These are phyloP conservation scores for Epichloe sylvatica DNA, from an alignment of 2,329 filamentous ascomycete species.

Conservation along the genomic window DNA sequence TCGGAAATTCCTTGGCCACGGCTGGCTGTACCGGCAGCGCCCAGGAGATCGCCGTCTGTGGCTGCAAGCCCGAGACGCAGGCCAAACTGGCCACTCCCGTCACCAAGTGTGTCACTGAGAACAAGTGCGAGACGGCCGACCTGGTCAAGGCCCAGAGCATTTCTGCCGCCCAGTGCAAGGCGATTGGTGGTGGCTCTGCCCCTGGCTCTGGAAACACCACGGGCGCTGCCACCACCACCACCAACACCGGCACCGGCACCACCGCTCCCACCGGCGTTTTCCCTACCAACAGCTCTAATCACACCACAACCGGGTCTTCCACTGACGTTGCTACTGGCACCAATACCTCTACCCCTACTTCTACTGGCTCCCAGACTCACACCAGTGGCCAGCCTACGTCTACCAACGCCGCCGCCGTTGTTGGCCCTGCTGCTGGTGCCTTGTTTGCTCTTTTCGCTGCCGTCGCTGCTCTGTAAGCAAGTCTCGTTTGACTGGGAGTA, in stretches of 20 bases:
- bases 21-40: conserved; percentile 1
- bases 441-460: conserved; percentile 19
- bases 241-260: neutral
- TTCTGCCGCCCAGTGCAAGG: conserved; percentile 17
- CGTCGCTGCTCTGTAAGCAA: conserved; percentile 19
- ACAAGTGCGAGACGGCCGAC: conserved; percentile 19
- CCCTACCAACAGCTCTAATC: neutral
- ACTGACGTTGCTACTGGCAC: neutral
- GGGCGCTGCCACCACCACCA: conserved; percentile 1
- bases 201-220: neutral
- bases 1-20: conserved; percentile 20
- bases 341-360: neutral
- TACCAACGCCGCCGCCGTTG: conserved; percentile 1
- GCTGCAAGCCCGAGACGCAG: conserved; percentile 25
- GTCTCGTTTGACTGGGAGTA: neutral
- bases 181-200: conserved; percentile 3
- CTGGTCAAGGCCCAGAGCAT: conserved; percentile 20
- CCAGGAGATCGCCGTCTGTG: conserved; percentile 18
- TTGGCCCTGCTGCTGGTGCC: conserved; percentile 12
- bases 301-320: conserved; percentile 7
- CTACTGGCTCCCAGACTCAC: neutral
- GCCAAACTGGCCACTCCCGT: conserved; percentile 16
- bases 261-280: conserved; percentile 5
- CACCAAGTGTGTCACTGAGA: conserved; percentile 17
- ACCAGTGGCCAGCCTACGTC: neutral